Evolutionary conservation across 208 protist species (phyloP).

Genomic region (Crithidia sp.): DNA sequence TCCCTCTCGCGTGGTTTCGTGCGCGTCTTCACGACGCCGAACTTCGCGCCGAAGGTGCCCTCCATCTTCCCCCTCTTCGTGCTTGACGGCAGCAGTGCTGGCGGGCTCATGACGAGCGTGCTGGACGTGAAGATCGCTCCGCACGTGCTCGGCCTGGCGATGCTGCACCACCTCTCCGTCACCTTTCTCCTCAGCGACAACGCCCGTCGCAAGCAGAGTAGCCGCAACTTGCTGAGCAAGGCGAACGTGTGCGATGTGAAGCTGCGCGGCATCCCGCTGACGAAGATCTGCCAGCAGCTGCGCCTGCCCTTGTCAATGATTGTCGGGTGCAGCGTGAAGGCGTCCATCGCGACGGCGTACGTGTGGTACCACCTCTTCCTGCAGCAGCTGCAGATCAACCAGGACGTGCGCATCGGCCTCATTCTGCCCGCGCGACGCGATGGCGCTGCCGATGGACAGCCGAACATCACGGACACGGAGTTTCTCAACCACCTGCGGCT

Average conservation of each 20-base stretch:
- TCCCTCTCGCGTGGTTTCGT: conserved; percentile 85
- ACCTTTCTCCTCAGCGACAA: conserved; percentile 72
- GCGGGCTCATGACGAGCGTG: conserved; percentile 69
- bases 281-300: conserved; percentile 84
- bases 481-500: conserved; percentile 79
- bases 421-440: conserved; percentile 68
- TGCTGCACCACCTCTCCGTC: conserved; percentile 87
- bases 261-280: conserved; percentile 89
- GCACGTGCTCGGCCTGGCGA: conserved; percentile 88
- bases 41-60: conserved; percentile 53
- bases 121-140: conserved; percentile 82
- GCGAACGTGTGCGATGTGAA: conserved; percentile 80
- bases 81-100: conserved; percentile 80
- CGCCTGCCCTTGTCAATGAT: conserved; percentile 82
- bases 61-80: conserved; percentile 87
- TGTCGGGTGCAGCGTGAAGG: conserved; percentile 58
- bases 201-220: conserved; percentile 67
- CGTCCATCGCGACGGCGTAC: conserved; percentile 69
- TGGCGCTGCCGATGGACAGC: conserved; percentile 79
- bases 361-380: conserved; percentile 86
- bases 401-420: conserved; percentile 74
- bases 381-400: conserved; percentile 68
- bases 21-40: conserved; percentile 70
- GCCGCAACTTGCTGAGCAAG: conserved; percentile 62
- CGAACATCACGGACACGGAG: conserved; percentile 82